Base-by-base conservation (phyloP, 2,329 filamentous ascomycete genomes). In the Sclerotinia borealis region DNA sequence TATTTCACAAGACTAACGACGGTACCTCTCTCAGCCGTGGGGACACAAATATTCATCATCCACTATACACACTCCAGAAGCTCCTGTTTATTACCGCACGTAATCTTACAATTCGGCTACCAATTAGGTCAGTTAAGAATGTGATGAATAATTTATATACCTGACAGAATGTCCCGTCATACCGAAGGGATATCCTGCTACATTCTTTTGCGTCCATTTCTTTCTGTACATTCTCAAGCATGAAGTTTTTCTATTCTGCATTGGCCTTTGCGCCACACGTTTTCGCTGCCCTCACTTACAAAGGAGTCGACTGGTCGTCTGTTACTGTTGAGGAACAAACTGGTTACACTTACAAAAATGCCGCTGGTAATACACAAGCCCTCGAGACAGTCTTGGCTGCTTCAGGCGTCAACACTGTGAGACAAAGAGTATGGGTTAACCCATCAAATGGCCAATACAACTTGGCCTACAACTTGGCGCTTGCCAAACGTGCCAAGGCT, bases 361-460 rank as follows among this genome's bases (percentile, higher is more conserved):
- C 78, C 0, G 77, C 79, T 25, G 86, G 86, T 43, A 75, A 76
- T 2, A 75, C 76, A 0, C 77, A 85, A 64, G 75, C 84, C 0
- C 78, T 91, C 1, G 88, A 91, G 70, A 79, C 76, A 2, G 90
- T 91, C 60, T 76, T 91, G 4, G 81, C 79, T 4, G 76, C 76
- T 13, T 83, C 79, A 34, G 88, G 88, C 17, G 83, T 89, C 68
- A 91, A 90, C 74, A 88, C 84, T 0, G 84, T 90, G 51, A 83
- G 88, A 22, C 88, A 91, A 73, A 81, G 89, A 31, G 75, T 91
- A 49, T 91, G 88, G 88, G 88, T 91, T 29, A 88, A 88, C 68
- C 84, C 85, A 0, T 77, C 81, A 13, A 80, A 84, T 68, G 85
- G 86, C 51, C 79, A 81, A 68, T 91, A 91, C 74, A 83, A 88